Percentiles rank a stretch among this genome's conserved stretches.
These are phyloP conservation scores for Phoma sp. DNA, from an alignment of 2,329 filamentous ascomycete genomes.

Conservation along the genomic window DNA sequence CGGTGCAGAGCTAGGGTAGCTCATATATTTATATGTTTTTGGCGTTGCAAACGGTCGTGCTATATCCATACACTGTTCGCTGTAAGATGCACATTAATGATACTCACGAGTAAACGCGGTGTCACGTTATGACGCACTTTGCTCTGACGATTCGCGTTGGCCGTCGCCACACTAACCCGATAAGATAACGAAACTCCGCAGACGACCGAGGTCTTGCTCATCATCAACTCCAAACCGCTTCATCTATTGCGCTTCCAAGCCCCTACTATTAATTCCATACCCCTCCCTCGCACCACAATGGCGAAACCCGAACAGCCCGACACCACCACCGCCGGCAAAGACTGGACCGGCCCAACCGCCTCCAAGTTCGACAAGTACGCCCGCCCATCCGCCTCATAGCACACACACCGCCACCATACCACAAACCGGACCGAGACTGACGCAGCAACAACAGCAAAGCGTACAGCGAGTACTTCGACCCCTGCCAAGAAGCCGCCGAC, in stretches of 20 bases:
- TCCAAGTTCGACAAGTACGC: conserved; percentile 50
- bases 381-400: background rate
- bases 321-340: conserved; percentile 15
- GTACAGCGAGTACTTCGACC: conserved; percentile 90
- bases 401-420: background rate
- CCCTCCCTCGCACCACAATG: background rate
- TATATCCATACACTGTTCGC: background rate
- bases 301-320: conserved; percentile 22
- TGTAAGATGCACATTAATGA: background rate
- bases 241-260: too few relatives aligned
- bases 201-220: conserved; percentile 11
- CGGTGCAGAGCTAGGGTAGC: conserved; percentile 1
- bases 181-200: conserved; percentile 19
- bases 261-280: background rate
- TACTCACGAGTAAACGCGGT: background rate
- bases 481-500: conserved; percentile 90
- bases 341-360: conserved; percentile 40
- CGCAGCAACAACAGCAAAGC: conserved; percentile 69
- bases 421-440: conserved; percentile 10
- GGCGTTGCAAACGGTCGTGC: conserved; percentile 26
- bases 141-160: background rate
- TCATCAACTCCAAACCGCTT: background rate
- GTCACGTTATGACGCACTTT: conserved; percentile 13
- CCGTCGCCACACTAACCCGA: conserved; percentile 46
- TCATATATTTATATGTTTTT: conserved; percentile 1